Evolutionary conservation across 805 yeast species (phyloP).

Genomic region (Hanseniaspora clermontiae): DNA sequence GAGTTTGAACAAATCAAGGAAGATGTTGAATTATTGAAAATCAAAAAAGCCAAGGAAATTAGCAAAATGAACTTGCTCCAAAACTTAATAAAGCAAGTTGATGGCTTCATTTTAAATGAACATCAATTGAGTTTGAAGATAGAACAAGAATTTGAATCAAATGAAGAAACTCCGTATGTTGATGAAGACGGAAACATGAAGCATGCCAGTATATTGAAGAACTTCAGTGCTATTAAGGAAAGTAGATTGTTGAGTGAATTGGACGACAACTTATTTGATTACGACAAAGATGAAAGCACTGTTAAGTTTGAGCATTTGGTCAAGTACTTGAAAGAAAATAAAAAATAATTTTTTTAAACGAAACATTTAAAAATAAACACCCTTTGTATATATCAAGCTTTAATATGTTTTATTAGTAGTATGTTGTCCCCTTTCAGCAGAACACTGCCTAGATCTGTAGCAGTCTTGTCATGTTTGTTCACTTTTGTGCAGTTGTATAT

Average conservation of each 20-base stretch:
- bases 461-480: slow-evolving; percentile 26
- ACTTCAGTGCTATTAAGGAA: not conserved
- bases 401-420: slow-evolving; percentile 45
- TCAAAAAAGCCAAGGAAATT: slow-evolving; percentile 47
- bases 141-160: slow-evolving; percentile 20
- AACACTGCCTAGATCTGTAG: slow-evolving; percentile 45
- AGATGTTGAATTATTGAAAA: slow-evolving; percentile 34
- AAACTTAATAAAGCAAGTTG: slow-evolving; percentile 59
- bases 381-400: slow-evolving; percentile 13
- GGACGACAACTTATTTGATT: slow-evolving; percentile 6
- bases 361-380: not conserved
- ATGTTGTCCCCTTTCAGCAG: slow-evolving; percentile 89
- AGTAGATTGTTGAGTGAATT: not conserved
- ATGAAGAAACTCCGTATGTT: not conserved
- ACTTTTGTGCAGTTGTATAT: slow-evolving; percentile 55
- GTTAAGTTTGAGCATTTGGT: not conserved
- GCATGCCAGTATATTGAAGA: not conserved
- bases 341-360: not conserved
- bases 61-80: slow-evolving; percentile 43
- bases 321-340: not conserved
- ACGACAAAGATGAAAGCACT: not conserved
- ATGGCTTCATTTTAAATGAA: slow-evolving; percentile 60
- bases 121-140: slow-evolving; percentile 35
- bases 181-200: slow-evolving; percentile 1
- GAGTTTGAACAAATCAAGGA: slow-evolving; percentile 30